Evolutionary conservation across 345 rosid genomes (phyloP), one percentile per base, ranked within the genome.

Genomic region (Salix udensis): DNA sequence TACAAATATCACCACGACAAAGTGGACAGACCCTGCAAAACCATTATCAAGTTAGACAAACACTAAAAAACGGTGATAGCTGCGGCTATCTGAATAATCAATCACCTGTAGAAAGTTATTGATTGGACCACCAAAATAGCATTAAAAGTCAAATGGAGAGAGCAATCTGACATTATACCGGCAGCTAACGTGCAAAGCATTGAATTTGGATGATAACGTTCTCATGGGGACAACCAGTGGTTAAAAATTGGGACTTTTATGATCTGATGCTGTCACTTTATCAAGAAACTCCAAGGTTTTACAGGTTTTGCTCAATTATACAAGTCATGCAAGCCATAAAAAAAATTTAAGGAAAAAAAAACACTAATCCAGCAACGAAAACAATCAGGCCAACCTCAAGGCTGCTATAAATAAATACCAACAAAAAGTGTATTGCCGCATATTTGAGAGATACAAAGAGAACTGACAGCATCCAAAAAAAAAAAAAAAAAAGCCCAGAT

Each of bases 1-100:
- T 87, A 85, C 99, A 96, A 42, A 96, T 87, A 84, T 96, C 94
- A 23, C 98, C 98, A 1, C 98, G 96, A 81, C 99, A 96, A 61
- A 96, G 90, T 30, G 97, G 99, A 76, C 99, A 96, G 52, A 96
- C 98, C 89, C 99, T 96, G 90, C 77, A 68, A 65, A 40, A 65
- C 69, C 81, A 80, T 26, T 6, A 60, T 12, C 75, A 40, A 64
- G 65, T 77, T 50, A 74, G 71, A 9, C 48, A 40, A 69, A 40
- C 44, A 40, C 44, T 40, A 40, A 40, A 40, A 40, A 10, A 13
- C n/a, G 11, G 44, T 11, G 44, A 40, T 40, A 40, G 44, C 44
- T 9, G 44, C 44, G 12, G 44, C 44, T 40, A 40, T 10, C 44
- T 40, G 44, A 40, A 40, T 8, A 40, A 40, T 40, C 44, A 40